Percentiles rank a stretch among this genome's conserved stretches.
Conservation (phyloP, 78 protist genomes). For the Pigoraptor vietnamica region DNA sequence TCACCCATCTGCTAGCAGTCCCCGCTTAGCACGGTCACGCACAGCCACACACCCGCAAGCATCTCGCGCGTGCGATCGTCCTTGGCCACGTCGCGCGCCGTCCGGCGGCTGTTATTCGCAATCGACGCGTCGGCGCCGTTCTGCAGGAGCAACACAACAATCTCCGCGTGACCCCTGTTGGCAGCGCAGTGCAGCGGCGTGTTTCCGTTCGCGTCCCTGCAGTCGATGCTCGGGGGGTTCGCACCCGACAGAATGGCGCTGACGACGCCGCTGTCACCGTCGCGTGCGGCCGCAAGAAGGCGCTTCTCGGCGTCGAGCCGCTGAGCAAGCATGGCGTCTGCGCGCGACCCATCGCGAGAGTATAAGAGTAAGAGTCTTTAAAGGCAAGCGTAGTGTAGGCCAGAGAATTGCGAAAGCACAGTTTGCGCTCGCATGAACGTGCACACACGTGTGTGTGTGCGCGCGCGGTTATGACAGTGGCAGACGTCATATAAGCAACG, state of each 20-base stretch:
- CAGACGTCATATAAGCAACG: no score
- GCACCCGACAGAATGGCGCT: not conserved
- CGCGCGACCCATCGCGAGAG: no score
- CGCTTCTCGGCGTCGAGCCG: not conserved
- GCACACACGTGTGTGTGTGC: no score
- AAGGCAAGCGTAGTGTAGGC: no score
- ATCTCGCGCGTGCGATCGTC: not conserved
- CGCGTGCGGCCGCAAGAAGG: not conserved
- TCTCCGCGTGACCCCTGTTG: not conserved
- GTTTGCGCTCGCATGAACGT: no score
- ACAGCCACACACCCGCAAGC: not conserved
- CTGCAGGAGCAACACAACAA: not conserved
- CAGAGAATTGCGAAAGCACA: no score
- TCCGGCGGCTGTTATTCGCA: not conserved
- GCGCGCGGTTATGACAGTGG: no score
- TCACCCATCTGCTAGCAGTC: not conserved
- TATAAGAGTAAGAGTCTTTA: no score
- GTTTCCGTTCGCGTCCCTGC: not conserved
- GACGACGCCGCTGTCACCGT: not conserved
- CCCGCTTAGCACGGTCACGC: not conserved
- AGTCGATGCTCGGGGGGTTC: not conserved
- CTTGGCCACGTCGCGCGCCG: not conserved
- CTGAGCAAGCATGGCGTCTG: not conserved
- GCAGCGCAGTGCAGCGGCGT: conserved; percentile 17
- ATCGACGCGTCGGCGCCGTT: not conserved